A percentile compares a stretch with the other conserved stretches of the same genome.
Conservation (phyloP, 164 flowering plant genomes). For the Vitis cinerea region DNA sequence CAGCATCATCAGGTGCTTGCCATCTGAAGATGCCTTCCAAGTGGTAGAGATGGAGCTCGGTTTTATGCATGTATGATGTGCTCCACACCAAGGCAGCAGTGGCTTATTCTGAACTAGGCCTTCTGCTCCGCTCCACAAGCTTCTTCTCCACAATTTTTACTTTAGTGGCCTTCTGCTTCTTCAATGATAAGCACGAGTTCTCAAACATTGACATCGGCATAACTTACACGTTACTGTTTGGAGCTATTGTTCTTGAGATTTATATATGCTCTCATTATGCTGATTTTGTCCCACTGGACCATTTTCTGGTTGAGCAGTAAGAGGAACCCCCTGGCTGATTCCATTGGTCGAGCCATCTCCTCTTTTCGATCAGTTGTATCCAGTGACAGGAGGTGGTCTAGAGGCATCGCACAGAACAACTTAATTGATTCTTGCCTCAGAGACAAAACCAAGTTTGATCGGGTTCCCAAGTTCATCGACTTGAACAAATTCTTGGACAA, state of each 20-base stretch:
- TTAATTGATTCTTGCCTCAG: background rate
- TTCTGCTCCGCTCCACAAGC: conserved; percentile 6
- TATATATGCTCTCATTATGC: no score
- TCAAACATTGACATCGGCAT: background rate
- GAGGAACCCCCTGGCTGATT: no score
- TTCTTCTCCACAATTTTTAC: background rate
- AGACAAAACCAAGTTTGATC: no score
- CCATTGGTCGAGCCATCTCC: background rate
- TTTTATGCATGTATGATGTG: conserved; percentile 19
- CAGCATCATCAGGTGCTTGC: background rate
- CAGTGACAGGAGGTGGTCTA: no score
- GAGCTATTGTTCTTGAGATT: background rate
- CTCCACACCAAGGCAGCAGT: conserved; percentile 21
- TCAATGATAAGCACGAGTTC: background rate
- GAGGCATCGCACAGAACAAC: no score
- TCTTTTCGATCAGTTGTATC: background rate
- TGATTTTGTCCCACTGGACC: background rate
- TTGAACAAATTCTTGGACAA: background rate
- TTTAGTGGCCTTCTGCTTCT: conserved; percentile 1
- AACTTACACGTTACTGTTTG: background rate
- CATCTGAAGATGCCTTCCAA: conserved; percentile 5
- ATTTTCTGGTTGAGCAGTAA: no score
- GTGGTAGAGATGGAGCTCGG: conserved; percentile 15
- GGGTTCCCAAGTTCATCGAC: no score
- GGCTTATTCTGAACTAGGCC: background rate